phyloP scores from a whole-genome alignment of 225 moss, liverwort and hornwort genomes.

The Takakia lepidozioides region DNA sequence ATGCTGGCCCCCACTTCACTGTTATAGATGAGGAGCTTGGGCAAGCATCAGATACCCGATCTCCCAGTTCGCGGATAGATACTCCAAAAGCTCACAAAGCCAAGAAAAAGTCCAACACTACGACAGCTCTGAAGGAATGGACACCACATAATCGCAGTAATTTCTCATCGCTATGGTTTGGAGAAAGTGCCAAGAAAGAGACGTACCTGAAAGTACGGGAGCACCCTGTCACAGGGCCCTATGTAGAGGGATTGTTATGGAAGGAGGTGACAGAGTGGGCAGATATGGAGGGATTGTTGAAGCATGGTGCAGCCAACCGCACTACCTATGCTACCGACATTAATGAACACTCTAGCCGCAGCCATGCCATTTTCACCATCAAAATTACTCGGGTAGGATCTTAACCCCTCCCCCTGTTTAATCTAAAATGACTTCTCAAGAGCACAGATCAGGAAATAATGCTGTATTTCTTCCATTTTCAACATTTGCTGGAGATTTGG shows the following conservation, averaged over 20 bases:
- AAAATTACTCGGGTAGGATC: slow-evolving; percentile 34
- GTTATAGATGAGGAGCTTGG: slow-evolving; percentile 13
- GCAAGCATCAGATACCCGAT: not conserved
- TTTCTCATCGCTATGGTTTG: slow-evolving; percentile 6
- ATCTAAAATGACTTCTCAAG: too few species aligned
- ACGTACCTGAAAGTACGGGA: slow-evolving; percentile 34
- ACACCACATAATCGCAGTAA: slow-evolving; percentile 4
- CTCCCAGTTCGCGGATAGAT: not conserved
- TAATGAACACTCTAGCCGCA: slow-evolving; percentile 47
- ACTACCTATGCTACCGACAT: slow-evolving; percentile 45
- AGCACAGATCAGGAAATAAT: too few species aligned
- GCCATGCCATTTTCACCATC: slow-evolving; percentile 51
- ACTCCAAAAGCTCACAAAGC: slow-evolving; percentile 2
- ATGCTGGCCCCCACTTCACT: slow-evolving; percentile 1
- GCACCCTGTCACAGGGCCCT: slow-evolving; percentile 55
- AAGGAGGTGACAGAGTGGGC: slow-evolving; percentile 42
- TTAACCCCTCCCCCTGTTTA: not conserved
- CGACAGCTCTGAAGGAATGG: not conserved
- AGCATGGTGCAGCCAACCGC: slow-evolving; percentile 40
- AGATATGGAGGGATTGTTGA: slow-evolving; percentile 49
- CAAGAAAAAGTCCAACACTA: slow-evolving; percentile 4
- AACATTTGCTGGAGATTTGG: not conserved
- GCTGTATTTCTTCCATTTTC: too few species aligned
- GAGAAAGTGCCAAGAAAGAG: slow-evolving; percentile 5
- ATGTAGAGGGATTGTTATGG: slow-evolving; percentile 48